A percentile compares a stretch with the other conserved stretches of the same genome.
Conservation (phyloP, 306 rosid species). For the Leucaena leucocephala region DNA sequence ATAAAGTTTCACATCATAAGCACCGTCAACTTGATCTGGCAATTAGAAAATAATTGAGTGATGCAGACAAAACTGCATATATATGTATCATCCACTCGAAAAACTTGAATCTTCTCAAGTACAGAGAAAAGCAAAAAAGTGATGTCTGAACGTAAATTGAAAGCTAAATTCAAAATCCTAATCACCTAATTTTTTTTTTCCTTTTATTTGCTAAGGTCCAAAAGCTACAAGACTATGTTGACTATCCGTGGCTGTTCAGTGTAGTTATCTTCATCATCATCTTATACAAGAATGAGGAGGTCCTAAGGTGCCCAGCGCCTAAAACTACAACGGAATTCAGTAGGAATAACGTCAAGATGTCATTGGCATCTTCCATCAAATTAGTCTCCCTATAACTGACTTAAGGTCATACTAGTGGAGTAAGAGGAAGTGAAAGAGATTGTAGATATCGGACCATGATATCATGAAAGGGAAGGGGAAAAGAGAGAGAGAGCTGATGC, state of each 20-base stretch:
- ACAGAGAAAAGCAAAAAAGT: neutral
- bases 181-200: no score
- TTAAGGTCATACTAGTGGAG: neutral
- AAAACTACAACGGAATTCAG: neutral
- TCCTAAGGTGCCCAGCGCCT: neutral
- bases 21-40: conserved; percentile 56
- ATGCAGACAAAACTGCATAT: neutral
- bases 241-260: neutral
- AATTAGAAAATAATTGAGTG: neutral
- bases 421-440: neutral
- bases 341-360: neutral
- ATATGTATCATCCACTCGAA: neutral
- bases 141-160: neutral
- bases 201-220: neutral
- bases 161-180: conserved; percentile 5
- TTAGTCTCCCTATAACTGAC: neutral
- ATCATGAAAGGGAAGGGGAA: neutral
- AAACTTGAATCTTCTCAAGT: neutral
- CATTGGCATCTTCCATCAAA: neutral
- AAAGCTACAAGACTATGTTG: neutral
- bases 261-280: neutral
- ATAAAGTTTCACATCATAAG: conserved; percentile 60
- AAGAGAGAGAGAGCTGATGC: neutral
- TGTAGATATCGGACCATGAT: neutral
- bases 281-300: neutral